Percentiles rank a stretch among this genome's conserved stretches.
These are phyloP conservation scores for Fragaria ananassa DNA, from an alignment of 306 rosid species.

Conservation along the genomic window DNA sequence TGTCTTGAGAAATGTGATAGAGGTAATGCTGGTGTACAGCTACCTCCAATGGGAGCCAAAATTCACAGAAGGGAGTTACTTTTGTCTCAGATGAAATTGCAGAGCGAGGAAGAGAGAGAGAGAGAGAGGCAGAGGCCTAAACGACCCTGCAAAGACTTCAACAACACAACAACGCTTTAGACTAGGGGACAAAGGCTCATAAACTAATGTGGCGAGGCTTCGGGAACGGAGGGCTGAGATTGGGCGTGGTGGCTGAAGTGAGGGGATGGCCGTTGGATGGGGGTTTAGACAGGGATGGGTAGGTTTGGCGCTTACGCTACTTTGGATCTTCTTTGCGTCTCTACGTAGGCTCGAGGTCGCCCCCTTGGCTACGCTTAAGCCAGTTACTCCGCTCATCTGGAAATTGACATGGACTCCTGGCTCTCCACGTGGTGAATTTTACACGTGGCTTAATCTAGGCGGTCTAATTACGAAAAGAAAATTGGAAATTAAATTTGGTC, in stretches of 20 bases:
- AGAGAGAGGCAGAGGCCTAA: slow-evolving; percentile 23
- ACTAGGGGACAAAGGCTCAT: slow-evolving; percentile 41
- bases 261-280: slow-evolving; percentile 38
- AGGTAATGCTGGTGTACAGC: neutral
- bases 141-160: slow-evolving; percentile 56
- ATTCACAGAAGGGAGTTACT: slow-evolving; percentile 2
- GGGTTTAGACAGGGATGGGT: slow-evolving; percentile 37
- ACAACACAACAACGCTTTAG: slow-evolving; percentile 45
- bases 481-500: neutral
- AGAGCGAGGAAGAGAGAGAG: slow-evolving; percentile 2
- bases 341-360: slow-evolving; percentile 58
- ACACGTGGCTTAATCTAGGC: slow-evolving; percentile 36
- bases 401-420: neutral
- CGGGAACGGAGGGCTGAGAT: slow-evolving; percentile 47
- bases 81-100: slow-evolving; percentile 14
- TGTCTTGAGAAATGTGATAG: slow-evolving; percentile 18
- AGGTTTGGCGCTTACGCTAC: slow-evolving; percentile 84
- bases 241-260: slow-evolving; percentile 47
- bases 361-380: slow-evolving; percentile 63
- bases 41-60: neutral
- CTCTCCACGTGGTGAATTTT: neutral
- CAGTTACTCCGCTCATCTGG: slow-evolving; percentile 30
- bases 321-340: slow-evolving; percentile 84
- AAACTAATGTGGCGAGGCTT: slow-evolving; percentile 32
- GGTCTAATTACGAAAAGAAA: slow-evolving; percentile 5